Evolutionary conservation across 2,329 filamentous ascomycete species (phyloP), one percentile per base, ranked within the genome.

Genomic region (Aspergillus puulaauensis): DNA sequence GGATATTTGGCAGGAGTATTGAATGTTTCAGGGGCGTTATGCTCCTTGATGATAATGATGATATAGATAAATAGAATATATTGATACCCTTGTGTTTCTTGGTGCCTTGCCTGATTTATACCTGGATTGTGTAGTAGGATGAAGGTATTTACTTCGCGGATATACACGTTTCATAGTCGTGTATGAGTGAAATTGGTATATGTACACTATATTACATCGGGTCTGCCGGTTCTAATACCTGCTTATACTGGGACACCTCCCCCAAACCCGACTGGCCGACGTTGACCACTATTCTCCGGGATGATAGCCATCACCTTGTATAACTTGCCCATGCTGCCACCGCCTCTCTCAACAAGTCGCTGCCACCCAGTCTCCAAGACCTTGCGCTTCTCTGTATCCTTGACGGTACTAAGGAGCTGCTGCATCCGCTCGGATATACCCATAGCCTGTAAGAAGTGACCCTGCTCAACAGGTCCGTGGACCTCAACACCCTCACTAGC

Each of bases 271-370:
- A 96, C 92, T 2, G 93, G 93, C 58, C 88, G 83, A 67, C 92
- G 85, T 60, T 79, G 82, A 2, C 89, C 88, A 37, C 82, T 83
- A 62, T 90, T 90, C 74, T 93, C 89, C 0, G 95, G 95, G 67
- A 98, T 71, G 66, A 99, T 91, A 12, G 93, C 90, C 82, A 99
- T 82, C 23, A 86, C 93, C 77, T 98, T 97, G 74, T 99, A 99
- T 21, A 96, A 79, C 77, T 88, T 93, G 0, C 95, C 95, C 95
- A 99, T 99, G 0, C 92, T 93, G 52, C 85, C 86, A 1, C 87
- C 89, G 0, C 90, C 88, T 43, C 86, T 82, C 73, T 96, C 93
- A n/a, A 97, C 85, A 52, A 99, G 78, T 60, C 95, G 82, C 76
- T 85, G 88, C 85, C 91, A 96, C 0, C 89, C 88, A 61, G 80